Conservation (phyloP, 768 basidiomycete species). For the Amanita phalloides region DNA sequence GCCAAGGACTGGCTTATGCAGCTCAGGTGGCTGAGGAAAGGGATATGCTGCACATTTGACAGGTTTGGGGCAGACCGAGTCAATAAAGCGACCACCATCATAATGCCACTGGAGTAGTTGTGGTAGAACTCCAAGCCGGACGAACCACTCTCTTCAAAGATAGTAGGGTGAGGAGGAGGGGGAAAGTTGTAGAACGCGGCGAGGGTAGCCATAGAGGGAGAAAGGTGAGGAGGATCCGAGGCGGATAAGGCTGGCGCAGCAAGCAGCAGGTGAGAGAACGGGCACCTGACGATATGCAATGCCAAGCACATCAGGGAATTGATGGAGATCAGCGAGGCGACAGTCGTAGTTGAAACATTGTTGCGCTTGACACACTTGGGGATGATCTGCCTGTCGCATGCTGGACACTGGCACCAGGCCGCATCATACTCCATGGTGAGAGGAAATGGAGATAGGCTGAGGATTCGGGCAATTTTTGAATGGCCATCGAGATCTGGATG, state of each 20-base stretch:
- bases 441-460: conserved; percentile 9
- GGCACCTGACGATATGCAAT: no score
- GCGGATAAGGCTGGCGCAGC: no score
- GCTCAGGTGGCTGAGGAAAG: conserved; percentile 19
- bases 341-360: conserved; percentile 67
- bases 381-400: conserved; percentile 67
- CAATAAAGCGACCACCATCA: conserved; percentile 60
- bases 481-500: conserved; percentile 9
- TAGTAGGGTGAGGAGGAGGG: conserved; percentile 41
- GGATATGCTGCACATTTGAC: conserved; percentile 25
- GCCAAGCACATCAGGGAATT: no score
- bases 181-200: conserved; percentile 33
- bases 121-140: conserved; percentile 15
- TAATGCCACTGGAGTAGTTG: conserved; percentile 48
- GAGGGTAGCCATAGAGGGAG: conserved; percentile 21
- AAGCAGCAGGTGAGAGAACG: no score
- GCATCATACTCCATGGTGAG: conserved; percentile 45
- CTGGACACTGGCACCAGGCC: conserved; percentile 76
- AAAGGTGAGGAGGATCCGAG: conserved; percentile 22
- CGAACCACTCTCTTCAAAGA: conserved; percentile 18
- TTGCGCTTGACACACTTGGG: conserved; percentile 21
- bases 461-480: conserved; percentile 18
- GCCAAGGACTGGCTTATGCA: conserved; percentile 41
- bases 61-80: conserved; percentile 28
- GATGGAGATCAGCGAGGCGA: conserved; percentile 36